These are phyloP conservation scores for Bisporella sp. DNA, from an alignment of 2,329 filamentous ascomycete species.

Conservation along the genomic window DNA sequence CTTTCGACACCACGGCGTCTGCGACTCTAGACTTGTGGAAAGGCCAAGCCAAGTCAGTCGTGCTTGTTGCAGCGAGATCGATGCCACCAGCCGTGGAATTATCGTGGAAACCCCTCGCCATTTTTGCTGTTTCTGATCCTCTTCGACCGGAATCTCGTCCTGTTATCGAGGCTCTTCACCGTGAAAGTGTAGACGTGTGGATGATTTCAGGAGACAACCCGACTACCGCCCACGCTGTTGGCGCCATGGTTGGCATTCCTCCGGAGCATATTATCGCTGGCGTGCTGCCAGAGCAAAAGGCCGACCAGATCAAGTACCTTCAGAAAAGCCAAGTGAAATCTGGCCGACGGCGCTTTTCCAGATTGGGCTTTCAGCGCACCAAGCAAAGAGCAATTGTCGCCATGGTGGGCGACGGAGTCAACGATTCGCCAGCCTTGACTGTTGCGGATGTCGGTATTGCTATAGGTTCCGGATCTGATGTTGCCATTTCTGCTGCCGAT, in stretches of 20 bases:
- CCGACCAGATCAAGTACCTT: constrained; percentile 59
- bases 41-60: constrained; percentile 54
- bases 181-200: constrained; percentile 67
- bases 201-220: constrained; percentile 90
- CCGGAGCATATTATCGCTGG: constrained; percentile 72
- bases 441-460: constrained; percentile 79
- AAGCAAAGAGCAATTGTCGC: constrained; percentile 50
- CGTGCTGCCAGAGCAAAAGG: constrained; percentile 79
- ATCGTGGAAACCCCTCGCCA: constrained; percentile 45
- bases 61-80: constrained; percentile 29
- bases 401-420: constrained; percentile 84
- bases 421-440: constrained; percentile 75
- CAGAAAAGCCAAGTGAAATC: constrained; percentile 33
- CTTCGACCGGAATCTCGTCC: constrained; percentile 64
- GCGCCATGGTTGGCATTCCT: constrained; percentile 66
- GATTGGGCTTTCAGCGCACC: constrained; percentile 9
- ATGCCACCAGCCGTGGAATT: neutral
- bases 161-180: constrained; percentile 60
- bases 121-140: constrained; percentile 74
- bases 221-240: constrained; percentile 76
- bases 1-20: constrained; percentile 29
- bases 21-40: constrained; percentile 49
- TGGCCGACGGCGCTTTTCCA: constrained; percentile 11
- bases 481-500: constrained; percentile 73
- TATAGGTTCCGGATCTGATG: constrained; percentile 73